Percentiles rank a stretch among this genome's conserved stretches.
phyloP scores from a whole-genome alignment of 192 early-diverging fungal genomes.

The Linnemannia zychae region DNA sequence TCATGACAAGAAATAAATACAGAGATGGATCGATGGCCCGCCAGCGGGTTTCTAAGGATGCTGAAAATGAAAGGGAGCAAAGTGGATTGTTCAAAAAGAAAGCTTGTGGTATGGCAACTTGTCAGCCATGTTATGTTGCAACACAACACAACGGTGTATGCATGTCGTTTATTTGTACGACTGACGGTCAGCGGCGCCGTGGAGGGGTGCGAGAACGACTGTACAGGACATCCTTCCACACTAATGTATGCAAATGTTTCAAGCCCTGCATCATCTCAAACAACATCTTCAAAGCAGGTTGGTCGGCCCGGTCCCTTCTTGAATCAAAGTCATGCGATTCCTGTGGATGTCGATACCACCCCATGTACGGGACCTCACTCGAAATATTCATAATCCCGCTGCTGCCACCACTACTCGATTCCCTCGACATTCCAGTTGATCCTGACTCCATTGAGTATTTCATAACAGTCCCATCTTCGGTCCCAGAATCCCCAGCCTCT shows the following conservation, averaged over 20 bases:
- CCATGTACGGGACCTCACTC: neutral
- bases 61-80: too few relatives aligned
- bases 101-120: too few relatives aligned
- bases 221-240: neutral
- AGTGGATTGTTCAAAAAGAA: too few relatives aligned
- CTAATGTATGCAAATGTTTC: neutral
- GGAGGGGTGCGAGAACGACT: neutral
- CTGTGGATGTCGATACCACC: neutral
- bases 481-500: neutral
- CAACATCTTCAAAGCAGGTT: neutral
- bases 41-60: too few relatives aligned
- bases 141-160: too few relatives aligned
- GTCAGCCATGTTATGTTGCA: too few relatives aligned
- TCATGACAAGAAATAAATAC: too few relatives aligned
- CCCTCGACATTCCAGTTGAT: neutral
- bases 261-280: neutral
- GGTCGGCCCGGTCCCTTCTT: neutral
- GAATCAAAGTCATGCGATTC: neutral
- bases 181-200: neutral
- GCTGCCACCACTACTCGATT: neutral
- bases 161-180: too few relatives aligned
- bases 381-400: neutral
- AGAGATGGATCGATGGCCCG: too few relatives aligned
- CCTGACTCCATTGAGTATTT: neutral
- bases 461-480: neutral